These are phyloP conservation scores for Canavalia ensiformis DNA, from an alignment of 306 rosid genomes.

Conservation along the genomic window DNA sequence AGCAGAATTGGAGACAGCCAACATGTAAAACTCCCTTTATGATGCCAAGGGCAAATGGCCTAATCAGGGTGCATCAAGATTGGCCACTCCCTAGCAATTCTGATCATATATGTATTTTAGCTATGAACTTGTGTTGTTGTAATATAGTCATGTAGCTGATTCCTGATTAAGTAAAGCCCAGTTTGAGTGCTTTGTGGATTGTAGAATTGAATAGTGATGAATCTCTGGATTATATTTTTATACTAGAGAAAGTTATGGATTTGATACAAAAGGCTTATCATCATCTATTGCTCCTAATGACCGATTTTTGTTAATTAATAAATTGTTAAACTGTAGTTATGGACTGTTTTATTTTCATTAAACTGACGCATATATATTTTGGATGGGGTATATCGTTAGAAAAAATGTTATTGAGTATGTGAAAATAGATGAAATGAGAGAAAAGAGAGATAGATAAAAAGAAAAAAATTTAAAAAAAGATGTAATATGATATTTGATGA, in stretches of 20 bases:
- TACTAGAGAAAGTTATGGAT: not conserved
- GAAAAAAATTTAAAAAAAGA: too few species aligned
- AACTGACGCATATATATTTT: not conserved
- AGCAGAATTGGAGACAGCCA: slow-evolving; percentile 16
- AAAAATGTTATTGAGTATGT: too few species aligned
- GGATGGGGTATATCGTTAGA: slow-evolving; percentile 4
- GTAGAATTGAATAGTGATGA: too few species aligned
- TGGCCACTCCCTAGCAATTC: not conserved
- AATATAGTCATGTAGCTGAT: not conserved
- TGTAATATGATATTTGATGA: too few species aligned
- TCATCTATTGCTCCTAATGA: not conserved
- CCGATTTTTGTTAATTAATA: not conserved
- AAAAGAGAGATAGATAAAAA: too few species aligned
- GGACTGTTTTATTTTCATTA: not conserved
- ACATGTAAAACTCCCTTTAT: slow-evolving; percentile 22
- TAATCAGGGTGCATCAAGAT: not conserved
- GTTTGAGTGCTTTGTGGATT: not conserved
- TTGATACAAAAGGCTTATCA: not conserved
- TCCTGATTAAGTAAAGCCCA: not conserved
- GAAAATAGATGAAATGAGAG: too few species aligned
- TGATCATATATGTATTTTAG: not conserved
- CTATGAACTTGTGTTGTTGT: slow-evolving; percentile 24
- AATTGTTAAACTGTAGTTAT: not conserved
- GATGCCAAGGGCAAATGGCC: slow-evolving; percentile 3
- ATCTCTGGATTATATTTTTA: not conserved